phyloP scores from a whole-genome alignment of 2,329 filamentous ascomycete species.

The Onygenales sp. region DNA sequence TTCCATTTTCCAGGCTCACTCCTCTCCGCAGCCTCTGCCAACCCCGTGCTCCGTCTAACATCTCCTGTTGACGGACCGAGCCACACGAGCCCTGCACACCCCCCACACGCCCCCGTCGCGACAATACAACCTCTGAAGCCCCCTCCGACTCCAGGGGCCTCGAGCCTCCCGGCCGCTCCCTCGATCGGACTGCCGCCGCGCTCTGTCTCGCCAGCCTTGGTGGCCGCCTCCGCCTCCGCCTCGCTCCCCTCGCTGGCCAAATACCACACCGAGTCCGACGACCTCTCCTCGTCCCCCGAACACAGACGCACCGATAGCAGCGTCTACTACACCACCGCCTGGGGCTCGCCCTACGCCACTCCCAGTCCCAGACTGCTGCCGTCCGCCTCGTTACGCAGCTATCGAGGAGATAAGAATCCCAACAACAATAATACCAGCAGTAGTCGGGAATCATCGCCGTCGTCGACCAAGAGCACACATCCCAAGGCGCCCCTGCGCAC shows the following conservation, averaged over 20 bases:
- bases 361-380: slow-evolving; percentile 39
- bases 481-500: background rate
- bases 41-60: slow-evolving; percentile 25
- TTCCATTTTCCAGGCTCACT: slow-evolving; percentile 24
- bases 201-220: background rate
- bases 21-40: slow-evolving; percentile 28
- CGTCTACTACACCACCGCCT: slow-evolving; percentile 64
- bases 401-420: slow-evolving; percentile 1
- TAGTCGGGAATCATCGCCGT: slow-evolving; percentile 14
- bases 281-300: slow-evolving; percentile 29
- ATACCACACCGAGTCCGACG: slow-evolving; percentile 25
- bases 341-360: slow-evolving; percentile 83
- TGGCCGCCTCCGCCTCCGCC: background rate
- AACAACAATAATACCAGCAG: background rate
- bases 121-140: slow-evolving; percentile 22
- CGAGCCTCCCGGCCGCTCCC: slow-evolving; percentile 25
- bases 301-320: slow-evolving; percentile 38
- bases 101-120: slow-evolving; percentile 21
- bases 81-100: slow-evolving; percentile 18
- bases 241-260: slow-evolving; percentile 17
- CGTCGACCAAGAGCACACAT: slow-evolving; percentile 7
- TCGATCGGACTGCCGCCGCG: slow-evolving; percentile 22
- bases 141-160: slow-evolving; percentile 27
- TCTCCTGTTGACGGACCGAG: slow-evolving; percentile 18
- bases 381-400: slow-evolving; percentile 19